Percentiles rank a stretch among this genome's conserved stretches.
Evolutionary conservation across 2,329 filamentous ascomycete species (phyloP).

Genomic region (Thielaviopsis populi): DNA sequence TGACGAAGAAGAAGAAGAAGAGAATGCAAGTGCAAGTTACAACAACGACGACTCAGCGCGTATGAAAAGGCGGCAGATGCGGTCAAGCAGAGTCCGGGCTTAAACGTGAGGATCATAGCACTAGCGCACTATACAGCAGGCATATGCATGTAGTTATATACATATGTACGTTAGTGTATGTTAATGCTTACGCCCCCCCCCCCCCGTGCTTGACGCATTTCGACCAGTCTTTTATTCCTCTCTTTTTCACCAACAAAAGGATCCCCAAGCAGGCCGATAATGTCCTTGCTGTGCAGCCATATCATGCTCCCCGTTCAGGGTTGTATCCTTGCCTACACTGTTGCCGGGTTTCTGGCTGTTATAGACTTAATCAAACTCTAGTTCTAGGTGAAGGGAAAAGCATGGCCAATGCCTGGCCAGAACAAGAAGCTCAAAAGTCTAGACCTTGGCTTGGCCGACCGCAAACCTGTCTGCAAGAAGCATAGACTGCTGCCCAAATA

Average conservation of each 20-base stretch:
- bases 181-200: too few species aligned
- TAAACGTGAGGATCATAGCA: constrained; percentile 4
- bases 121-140: background rate
- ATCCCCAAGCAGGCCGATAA: background rate
- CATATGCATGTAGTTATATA: background rate
- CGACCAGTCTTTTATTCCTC: too few species aligned
- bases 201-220: too few species aligned
- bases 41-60: background rate
- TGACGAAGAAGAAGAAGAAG: too few species aligned
- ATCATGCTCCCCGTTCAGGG: background rate
- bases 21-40: background rate
- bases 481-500: background rate
- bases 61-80: background rate
- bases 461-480: background rate
- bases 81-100: background rate
- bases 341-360: background rate
- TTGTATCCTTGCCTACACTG: background rate
- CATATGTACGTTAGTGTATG: too few species aligned
- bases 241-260: background rate
- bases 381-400: background rate
- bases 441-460: background rate
- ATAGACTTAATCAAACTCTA: background rate
- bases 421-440: background rate
- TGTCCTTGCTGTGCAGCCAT: background rate
- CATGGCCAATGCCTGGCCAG: background rate